Evolutionary conservation across 78 protist genomes (phyloP), one percentile per base, ranked within the genome.

Genomic region (Polysphondylium violaceum): DNA sequence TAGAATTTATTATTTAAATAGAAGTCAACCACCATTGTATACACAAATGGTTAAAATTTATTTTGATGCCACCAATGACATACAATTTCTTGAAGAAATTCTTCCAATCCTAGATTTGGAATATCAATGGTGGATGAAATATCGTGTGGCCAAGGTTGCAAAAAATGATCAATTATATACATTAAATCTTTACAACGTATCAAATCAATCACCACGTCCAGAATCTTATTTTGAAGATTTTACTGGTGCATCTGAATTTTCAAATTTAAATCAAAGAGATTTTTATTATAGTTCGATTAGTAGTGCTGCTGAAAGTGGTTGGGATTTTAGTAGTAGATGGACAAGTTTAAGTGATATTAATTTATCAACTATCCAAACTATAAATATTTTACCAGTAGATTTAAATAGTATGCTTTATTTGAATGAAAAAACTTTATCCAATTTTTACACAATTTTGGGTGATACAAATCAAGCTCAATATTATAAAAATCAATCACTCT

Each of bases 11-110:
- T 95, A 93, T 73, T 25, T 55, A 19, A 44, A 51, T 53, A 95
- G 97, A 55, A 59, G 77, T 11, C 97, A 95, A 86, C 97, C 96
- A 65, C 97, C 97, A 31, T 35, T 95, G 5, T 69, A 94, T 31
- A 67, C 95, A 0, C 91, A 47, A 58, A 95, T 95, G 95, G 94
- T 95, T 0, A n/a, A 29, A 19, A 33, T 3, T n/a, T 86, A 59
- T 59, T 29, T 21, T 19, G 51, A 44, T 0, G 69, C 47, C 17
- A 93, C 93, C 1, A 25, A 47, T 16, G 76, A 74, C 3, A 4
- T 25, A 0, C 33, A 23, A 31, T 33, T 61, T 35, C 68, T 93
- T 21, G 36, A 23, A 31, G 23, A 35, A 19, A 50, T 51, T 1
- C 23, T 86, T n/a, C 94, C 96, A 19, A 44, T 60, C 3, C 71